Base-by-base conservation (phyloP, 169 alveolate species). In the Plasmodium cynomolgi region DNA sequence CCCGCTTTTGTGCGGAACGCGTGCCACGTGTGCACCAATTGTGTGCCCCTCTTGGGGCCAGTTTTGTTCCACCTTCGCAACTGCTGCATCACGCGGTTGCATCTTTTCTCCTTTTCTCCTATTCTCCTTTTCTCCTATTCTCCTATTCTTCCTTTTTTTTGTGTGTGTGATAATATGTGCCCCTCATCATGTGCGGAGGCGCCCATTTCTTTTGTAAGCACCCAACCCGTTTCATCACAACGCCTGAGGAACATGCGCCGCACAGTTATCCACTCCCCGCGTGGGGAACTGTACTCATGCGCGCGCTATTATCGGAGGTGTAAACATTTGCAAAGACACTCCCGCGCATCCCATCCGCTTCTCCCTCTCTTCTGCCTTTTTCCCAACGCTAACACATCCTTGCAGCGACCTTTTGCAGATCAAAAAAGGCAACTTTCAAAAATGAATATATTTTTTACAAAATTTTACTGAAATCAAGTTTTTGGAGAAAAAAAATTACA, bases 381-480 rank as follows among this genome's bases (percentile, higher is more conserved):
- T 15, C 62, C 15, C 4, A 50, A 50, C 13, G 62, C 15, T 13
- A 50, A 50, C 62, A 50, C 62, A 50, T 8, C 23, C 6, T 15
- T 15, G 62, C 62, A 15, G 23, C 23, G 8, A 15, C 62, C 62
- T 15, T 15, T 50, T 50, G 62, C 20, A 50, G 23, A 15, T 23
- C 8, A 50, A 50, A 47, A 11, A 50, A 50, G 62, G 23, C 62
- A 50, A 50, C 20, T 3, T 50, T 50, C 62, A 50, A 50, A 50
- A 11, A 50, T 50, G 23, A 50, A 50, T 50, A 50, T 50, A 50
- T 15, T 83, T 15, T 50, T 31, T 83, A 83, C 91, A 83, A 83
- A 83, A 83, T 31, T 83, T 58, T 83, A 56, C 20, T 82, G 72
- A 82, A 80, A 80, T 33, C 13, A 83, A 83, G 20, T 39, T 83